Evolutionary conservation across 78 protist species (phyloP).

Genomic region (Acrasis kona): DNA sequence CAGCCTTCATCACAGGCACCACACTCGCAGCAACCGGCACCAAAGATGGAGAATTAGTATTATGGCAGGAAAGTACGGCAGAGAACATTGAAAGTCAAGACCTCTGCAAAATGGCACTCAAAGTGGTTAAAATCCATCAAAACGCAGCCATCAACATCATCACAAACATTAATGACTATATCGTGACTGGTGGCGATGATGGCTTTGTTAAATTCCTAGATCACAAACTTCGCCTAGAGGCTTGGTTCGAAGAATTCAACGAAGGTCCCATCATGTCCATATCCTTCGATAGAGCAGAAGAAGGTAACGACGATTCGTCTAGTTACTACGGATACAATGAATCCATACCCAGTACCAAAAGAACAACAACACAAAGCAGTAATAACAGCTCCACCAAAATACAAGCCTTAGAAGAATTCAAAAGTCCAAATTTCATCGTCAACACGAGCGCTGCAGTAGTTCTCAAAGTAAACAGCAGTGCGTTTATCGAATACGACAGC

Average conservation of each 20-base stretch:
- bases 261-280: conserved; percentile 33
- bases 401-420: neutral
- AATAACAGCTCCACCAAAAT: neutral
- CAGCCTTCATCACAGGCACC: conserved; percentile 24
- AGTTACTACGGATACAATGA: neutral
- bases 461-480: neutral
- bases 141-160: conserved; percentile 9
- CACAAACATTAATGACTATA: neutral
- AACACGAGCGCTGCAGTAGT: conserved; percentile 21
- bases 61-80: conserved; percentile 10
- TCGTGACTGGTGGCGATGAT: conserved; percentile 50
- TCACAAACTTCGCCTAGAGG: conserved; percentile 23
- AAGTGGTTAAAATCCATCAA: conserved; percentile 25
- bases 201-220: conserved; percentile 52
- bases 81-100: neutral
- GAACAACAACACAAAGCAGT: neutral
- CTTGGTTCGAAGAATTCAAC: conserved; percentile 52
- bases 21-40: conserved; percentile 17
- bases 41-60: conserved; percentile 34
- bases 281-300: conserved; percentile 35
- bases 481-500: neutral
- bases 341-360: neutral
- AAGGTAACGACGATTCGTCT: neutral
- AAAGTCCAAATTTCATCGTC: conserved; percentile 23
- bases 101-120: conserved; percentile 7